Base-by-base conservation (phyloP, 257 asterid genomes). In the Salvia hispanica region DNA sequence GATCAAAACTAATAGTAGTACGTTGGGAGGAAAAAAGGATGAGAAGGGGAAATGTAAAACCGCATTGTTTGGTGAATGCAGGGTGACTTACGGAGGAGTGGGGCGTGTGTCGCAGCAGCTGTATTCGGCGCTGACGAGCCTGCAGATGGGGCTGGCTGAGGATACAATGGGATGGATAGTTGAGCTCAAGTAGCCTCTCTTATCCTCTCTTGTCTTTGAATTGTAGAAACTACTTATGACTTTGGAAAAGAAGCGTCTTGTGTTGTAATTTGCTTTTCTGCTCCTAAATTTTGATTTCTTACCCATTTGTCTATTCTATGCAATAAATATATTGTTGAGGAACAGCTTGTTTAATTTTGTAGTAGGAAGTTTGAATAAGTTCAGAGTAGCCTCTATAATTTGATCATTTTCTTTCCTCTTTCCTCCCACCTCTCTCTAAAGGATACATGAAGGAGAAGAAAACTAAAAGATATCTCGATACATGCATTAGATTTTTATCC, bases 141-240 rank as follows among this genome's bases (percentile, higher is more conserved):
- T 93, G 58, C 98, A 93, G 61, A 90, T 88, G 96, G 98, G 98
- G 75, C 82, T 90, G 13, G 56, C 86, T 36, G 90, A 84, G 75
- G 94, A 93, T 72, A 80, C 82, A 70, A 81, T 90, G 97, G 84
- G 82, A 42, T 93, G 97, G 98, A 78, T 76, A 13, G 69, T 82
- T 54, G 89, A 74, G 81, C 86, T 92, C 31, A 86, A 90, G 77
- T 11, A 16, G 34, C 53, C 56, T 21, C 11, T 21, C 58, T 34
- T 37, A 7, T 66, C 61, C 15, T 62, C 11, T 16, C 6, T 69
- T 34, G 72, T 64, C 53, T 66, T 55, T 40, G 40, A 7, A 4
- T 39, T 64, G 45, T 40, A 40, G 45, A 8, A 0, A 6, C 40
- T 36, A 1, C 21, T 18, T 18, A 18, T 4, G 61, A 55, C 16